Base-by-base conservation (phyloP, 2,329 filamentous ascomycete genomes). In the Apiospora phragmitis region DNA sequence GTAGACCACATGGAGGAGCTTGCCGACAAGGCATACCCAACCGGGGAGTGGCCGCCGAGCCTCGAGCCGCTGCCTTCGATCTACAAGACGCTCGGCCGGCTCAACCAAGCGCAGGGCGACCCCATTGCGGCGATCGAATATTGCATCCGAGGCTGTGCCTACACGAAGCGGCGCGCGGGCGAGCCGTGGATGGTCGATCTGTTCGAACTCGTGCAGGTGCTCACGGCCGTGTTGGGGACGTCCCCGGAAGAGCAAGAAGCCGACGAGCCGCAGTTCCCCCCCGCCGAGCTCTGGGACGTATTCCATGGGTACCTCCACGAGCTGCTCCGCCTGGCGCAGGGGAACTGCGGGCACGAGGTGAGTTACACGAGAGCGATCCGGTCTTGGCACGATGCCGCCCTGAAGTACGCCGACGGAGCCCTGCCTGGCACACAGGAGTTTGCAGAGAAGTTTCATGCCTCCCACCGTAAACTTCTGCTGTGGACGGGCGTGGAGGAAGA, bases 61-160 rank as follows among this genome's bases (percentile, higher is more conserved):
- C 70, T 79, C 42, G 78, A 79, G 49, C 79, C 79, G 11, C 67
- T 80, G 55, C 77, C 79, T 0, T 66, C 69, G 5, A 72, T 74
- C 11, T 76, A 74, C 32, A 70, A 74, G 51, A 70, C 51, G 29
- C 71, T 80, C 3, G 76, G 75, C 26, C 38, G 67, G 24, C 73
- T 79, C 35, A 76, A 76, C 68, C 65, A 73, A 26, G 69, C 72
- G 2, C 71, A 76, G 43, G 70, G 71, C 11, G 75, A 75, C 29
- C 65, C 70, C 3, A 43, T 74, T 6, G 67, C 69, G 0, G 78
- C 76, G 1, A 69, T 79, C n/a, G 73, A 74, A 62, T 75, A 75
- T 68, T 72, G 70, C n/a, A 72, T 80, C 43, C 73, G 71, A 18
- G 78, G 77, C 59, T 76, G 74, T 24, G 73, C 79, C 6, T 71